Evolutionary conservation across 768 basidiomycete species (phyloP).

Genomic region (Tubosaeta sp.): DNA sequence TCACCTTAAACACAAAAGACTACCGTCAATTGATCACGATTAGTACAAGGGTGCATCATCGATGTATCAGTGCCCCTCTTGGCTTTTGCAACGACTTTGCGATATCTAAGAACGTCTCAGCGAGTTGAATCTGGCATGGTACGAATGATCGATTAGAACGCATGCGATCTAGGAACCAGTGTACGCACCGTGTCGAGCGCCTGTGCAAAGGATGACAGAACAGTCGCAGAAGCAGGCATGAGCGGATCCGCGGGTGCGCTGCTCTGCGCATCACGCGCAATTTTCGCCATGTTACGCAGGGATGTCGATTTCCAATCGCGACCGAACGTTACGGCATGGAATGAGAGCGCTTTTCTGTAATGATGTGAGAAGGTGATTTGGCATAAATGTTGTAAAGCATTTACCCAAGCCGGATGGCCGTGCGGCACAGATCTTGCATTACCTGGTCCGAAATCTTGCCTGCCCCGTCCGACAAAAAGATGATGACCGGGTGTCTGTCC

Average conservation of each 20-base stretch:
- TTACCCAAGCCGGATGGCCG: no score
- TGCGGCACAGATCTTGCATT: conserved; percentile 23
- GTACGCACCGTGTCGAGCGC: conserved; percentile 47
- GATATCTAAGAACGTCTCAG: conserved; percentile 55
- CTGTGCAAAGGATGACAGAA: conserved; percentile 45
- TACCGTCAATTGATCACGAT: no score
- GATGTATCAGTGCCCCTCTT: conserved; percentile 44
- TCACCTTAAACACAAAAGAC: no score
- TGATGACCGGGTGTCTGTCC: conserved; percentile 27
- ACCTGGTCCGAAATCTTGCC: conserved; percentile 35
- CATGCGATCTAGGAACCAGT: background rate
- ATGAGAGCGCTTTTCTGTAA: conserved; percentile 49
- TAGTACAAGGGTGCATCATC: background rate
- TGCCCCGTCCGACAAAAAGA: conserved; percentile 48
- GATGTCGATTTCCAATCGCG: conserved; percentile 15
- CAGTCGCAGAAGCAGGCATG: conserved; percentile 26
- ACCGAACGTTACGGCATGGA: conserved; percentile 57
- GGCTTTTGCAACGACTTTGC: conserved; percentile 57
- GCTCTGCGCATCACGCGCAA: conserved; percentile 47
- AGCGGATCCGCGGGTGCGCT: conserved; percentile 39
- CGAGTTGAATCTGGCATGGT: conserved; percentile 42
- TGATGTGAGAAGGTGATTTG: background rate
- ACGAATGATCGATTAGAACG: background rate
- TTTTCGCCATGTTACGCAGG: conserved; percentile 49
- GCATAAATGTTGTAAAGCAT: background rate